phyloP scores from a whole-genome alignment of 1,139 yeast species.

The Candida neerlandica region DNA sequence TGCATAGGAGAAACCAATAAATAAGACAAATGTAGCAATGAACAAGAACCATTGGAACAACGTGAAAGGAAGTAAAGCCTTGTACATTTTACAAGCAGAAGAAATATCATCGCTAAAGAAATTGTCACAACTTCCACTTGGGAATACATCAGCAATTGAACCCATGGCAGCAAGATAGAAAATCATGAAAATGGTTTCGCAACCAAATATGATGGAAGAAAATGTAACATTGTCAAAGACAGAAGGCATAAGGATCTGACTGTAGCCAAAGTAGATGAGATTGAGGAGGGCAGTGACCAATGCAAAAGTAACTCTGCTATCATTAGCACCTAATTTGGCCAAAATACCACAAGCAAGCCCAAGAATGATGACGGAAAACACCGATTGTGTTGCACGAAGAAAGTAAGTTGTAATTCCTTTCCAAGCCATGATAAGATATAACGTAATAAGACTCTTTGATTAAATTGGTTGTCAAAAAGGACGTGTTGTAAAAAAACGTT shows the following conservation, averaged over 20 bases:
- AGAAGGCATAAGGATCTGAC: constrained; percentile 18
- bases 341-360: constrained; percentile 31
- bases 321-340: constrained; percentile 9
- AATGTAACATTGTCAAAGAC: constrained; percentile 15
- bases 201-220: constrained; percentile 19
- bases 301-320: constrained; percentile 21
- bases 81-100: constrained; percentile 25
- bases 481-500: neutral
- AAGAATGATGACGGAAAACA: constrained; percentile 26
- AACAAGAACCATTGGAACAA: constrained; percentile 33
- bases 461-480: neutral
- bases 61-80: constrained; percentile 34
- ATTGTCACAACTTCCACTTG: constrained; percentile 21
- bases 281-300: constrained; percentile 27
- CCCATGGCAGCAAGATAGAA: constrained; percentile 31
- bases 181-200: constrained; percentile 27
- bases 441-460: neutral
- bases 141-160: constrained; percentile 27
- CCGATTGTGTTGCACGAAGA: constrained; percentile 22
- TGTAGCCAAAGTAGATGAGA: constrained; percentile 26
- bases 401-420: constrained; percentile 9
- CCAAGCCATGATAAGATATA: neutral
- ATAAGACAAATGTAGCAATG: constrained; percentile 23
- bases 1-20: constrained; percentile 23
- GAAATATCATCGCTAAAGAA: neutral